These are phyloP conservation scores for Microcos paniculata DNA, from an alignment of 345 rosid genomes.

Conservation along the genomic window DNA sequence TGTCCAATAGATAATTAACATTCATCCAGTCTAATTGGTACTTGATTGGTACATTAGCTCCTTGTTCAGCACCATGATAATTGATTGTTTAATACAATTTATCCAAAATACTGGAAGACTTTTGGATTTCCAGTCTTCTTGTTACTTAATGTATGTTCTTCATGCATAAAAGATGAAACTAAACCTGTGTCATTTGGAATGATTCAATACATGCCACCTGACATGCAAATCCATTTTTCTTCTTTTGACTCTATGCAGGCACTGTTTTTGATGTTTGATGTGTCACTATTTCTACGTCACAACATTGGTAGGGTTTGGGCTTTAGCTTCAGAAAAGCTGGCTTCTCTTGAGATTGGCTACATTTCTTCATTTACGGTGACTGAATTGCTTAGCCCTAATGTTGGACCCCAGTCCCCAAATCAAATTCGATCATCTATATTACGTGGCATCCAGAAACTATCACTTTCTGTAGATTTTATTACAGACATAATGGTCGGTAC, in stretches of 20 bases:
- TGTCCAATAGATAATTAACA: no score
- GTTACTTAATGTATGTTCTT: slow-evolving; percentile 6
- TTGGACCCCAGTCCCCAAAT: slow-evolving; percentile 29
- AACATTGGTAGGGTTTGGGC: slow-evolving; percentile 68
- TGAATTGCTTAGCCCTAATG: slow-evolving; percentile 60
- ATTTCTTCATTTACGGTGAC: slow-evolving; percentile 76
- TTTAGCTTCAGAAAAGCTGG: slow-evolving; percentile 67
- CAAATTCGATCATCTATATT: slow-evolving; percentile 40
- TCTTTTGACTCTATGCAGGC: slow-evolving; percentile 38
- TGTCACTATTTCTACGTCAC: slow-evolving; percentile 65
- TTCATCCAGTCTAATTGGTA: background rate
- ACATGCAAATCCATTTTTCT: background rate
- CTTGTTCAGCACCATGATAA: background rate
- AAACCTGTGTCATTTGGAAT: slow-evolving; percentile 1
- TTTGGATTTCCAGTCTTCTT: background rate
- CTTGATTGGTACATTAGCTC: background rate
- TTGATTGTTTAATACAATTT: background rate
- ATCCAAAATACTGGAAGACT: background rate
- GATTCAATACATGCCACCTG: background rate
- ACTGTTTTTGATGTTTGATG: slow-evolving; percentile 73
- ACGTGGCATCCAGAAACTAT: slow-evolving; percentile 64
- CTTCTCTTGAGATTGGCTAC: slow-evolving; percentile 81
- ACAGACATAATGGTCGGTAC: slow-evolving; percentile 69
- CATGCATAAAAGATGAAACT: background rate
- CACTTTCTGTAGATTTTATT: slow-evolving; percentile 78